These are phyloP conservation scores for Pulveroboletus frians DNA, from an alignment of 768 basidiomycete genomes.

Conservation along the genomic window DNA sequence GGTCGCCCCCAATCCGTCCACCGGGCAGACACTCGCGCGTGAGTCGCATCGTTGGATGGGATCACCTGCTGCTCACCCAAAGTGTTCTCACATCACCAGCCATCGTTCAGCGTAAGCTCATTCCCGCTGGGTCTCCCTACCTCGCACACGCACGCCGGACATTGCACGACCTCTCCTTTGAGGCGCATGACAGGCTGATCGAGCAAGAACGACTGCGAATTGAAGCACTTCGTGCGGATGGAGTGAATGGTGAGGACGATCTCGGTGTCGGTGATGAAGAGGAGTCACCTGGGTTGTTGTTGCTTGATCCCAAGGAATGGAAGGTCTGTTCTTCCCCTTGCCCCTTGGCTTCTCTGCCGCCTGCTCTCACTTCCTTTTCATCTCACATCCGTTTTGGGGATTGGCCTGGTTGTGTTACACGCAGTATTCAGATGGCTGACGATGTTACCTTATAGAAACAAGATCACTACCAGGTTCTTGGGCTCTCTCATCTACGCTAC, in stretches of 20 bases:
- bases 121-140: constrained; percentile 87
- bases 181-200: constrained; percentile 70
- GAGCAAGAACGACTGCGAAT: constrained; percentile 49
- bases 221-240: constrained; percentile 44
- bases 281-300: constrained; percentile 64
- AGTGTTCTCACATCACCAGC: constrained; percentile 11
- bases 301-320: constrained; percentile 96
- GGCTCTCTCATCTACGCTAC: constrained; percentile 85
- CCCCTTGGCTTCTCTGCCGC: background rate
- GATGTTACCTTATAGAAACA: constrained; percentile 62
- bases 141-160: constrained; percentile 75
- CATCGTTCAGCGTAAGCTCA: constrained; percentile 45
- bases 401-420: background rate
- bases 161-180: constrained; percentile 73
- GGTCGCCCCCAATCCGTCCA: constrained; percentile 12
- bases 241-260: constrained; percentile 63
- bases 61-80: constrained; percentile 4
- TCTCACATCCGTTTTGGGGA: background rate
- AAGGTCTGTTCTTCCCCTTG: constrained; percentile 54
- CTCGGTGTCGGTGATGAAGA: constrained; percentile 90
- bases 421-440: constrained; percentile 6
- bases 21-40: constrained; percentile 25
- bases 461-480: constrained; percentile 96
- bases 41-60: constrained; percentile 6
- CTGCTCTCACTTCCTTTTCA: background rate